Conservation (phyloP, 2,329 filamentous ascomycete genomes). For the Epichloe coenophiala region DNA sequence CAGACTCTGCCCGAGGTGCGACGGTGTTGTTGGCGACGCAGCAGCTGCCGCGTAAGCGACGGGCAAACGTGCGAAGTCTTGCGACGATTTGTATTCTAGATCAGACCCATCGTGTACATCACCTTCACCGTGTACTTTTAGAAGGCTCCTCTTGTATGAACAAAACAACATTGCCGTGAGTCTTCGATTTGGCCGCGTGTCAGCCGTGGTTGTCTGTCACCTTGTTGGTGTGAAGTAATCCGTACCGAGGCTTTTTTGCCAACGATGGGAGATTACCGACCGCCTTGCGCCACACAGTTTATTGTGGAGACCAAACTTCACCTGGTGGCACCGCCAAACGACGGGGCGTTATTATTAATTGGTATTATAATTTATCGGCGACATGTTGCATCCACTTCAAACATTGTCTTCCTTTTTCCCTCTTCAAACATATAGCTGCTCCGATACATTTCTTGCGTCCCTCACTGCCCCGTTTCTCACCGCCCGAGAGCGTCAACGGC, state of each 20-base stretch:
- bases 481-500: neutral
- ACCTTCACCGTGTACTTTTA: too few species aligned
- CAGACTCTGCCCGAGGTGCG: slow-evolving; percentile 59
- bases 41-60: slow-evolving; percentile 4
- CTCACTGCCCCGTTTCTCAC: neutral
- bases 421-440: neutral
- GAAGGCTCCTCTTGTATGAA: too few species aligned
- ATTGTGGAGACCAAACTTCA: too few species aligned
- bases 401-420: neutral
- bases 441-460: neutral
- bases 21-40: slow-evolving; percentile 38
- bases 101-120: neutral
- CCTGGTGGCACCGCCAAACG: too few species aligned
- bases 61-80: neutral
- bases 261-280: too few species aligned
- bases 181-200: too few species aligned
- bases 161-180: too few species aligned
- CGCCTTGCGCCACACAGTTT: too few species aligned
- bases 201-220: too few species aligned
- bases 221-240: too few species aligned
- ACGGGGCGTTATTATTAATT: too few species aligned
- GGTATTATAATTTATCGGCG: slow-evolving; percentile 14
- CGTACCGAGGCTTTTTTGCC: too few species aligned
- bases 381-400: neutral
- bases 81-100: neutral